phyloP scores from a whole-genome alignment of 257 asterid genomes.

The Solanum habrochaites region DNA sequence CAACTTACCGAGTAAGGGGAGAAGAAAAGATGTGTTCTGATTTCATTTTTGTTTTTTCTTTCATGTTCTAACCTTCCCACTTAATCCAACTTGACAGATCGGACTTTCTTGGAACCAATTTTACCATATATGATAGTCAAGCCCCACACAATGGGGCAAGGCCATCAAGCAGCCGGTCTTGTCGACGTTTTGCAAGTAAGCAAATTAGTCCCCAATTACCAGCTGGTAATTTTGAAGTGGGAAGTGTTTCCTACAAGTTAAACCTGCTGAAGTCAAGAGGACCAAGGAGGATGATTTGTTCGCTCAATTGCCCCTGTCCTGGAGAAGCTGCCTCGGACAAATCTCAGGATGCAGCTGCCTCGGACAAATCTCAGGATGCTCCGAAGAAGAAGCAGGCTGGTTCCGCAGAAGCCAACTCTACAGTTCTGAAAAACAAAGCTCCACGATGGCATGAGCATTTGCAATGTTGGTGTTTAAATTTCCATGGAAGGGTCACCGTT shows the following conservation, averaged over 20 bases:
- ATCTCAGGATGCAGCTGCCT: constrained; percentile 7
- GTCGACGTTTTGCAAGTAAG: constrained; percentile 76
- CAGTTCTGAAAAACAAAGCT: constrained; percentile 69
- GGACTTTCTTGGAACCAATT: constrained; percentile 86
- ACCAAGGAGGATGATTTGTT: constrained; percentile 81
- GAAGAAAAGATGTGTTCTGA: not conserved
- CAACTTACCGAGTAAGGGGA: not conserved
- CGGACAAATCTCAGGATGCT: constrained; percentile 11
- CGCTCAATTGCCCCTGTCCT: constrained; percentile 34
- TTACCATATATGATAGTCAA: constrained; percentile 71
- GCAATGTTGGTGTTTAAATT: constrained; percentile 97
- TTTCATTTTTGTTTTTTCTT: not conserved
- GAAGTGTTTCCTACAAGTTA: constrained; percentile 70
- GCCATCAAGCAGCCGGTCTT: constrained; percentile 59
- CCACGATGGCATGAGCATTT: constrained; percentile 93
- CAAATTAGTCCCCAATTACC: constrained; percentile 91
- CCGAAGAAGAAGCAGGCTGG: constrained; percentile 16
- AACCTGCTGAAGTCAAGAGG: constrained; percentile 92
- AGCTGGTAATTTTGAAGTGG: constrained; percentile 74
- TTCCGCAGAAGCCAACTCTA: constrained; percentile 8
- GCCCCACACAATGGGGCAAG: constrained; percentile 75
- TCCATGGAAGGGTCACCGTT: constrained; percentile 88
- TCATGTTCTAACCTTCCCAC: not conserved
- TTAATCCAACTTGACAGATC: constrained; percentile 35
- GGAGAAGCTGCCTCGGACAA: constrained; percentile 16